Conservation (phyloP, 495 filamentous ascomycete species). For the Xylaria scruposa region DNA sequence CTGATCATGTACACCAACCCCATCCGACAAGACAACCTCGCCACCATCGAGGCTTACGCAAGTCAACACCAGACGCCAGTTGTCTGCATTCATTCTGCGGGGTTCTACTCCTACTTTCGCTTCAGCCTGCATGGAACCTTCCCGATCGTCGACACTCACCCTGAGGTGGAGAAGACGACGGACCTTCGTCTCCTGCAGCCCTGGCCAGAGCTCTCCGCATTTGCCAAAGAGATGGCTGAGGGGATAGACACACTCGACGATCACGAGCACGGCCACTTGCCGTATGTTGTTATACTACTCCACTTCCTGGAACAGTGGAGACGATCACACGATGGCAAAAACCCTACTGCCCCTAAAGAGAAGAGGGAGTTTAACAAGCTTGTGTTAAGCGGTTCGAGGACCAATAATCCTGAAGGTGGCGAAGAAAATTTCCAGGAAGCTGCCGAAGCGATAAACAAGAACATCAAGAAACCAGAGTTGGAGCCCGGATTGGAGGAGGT, state of each 20-base stretch:
- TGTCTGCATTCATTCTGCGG: slow-evolving; percentile 83
- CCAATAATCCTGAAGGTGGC: slow-evolving; percentile 79
- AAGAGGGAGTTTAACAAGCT: slow-evolving; percentile 81
- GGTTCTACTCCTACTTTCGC: slow-evolving; percentile 87
- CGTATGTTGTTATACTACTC: slow-evolving; percentile 83
- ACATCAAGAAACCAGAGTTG: slow-evolving; percentile 65
- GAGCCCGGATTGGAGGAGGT: slow-evolving; percentile 75
- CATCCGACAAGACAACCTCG: slow-evolving; percentile 63
- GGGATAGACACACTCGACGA: slow-evolving; percentile 73
- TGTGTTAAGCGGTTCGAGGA: slow-evolving; percentile 70
- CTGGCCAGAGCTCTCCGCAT: slow-evolving; percentile 80
- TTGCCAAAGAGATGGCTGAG: slow-evolving; percentile 66
- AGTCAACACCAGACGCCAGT: slow-evolving; percentile 71
- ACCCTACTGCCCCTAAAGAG: slow-evolving; percentile 79
- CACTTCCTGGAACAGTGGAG: slow-evolving; percentile 90
- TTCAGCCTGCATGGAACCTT: slow-evolving; percentile 77
- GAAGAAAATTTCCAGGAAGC: slow-evolving; percentile 99
- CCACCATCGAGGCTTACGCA: slow-evolving; percentile 63
- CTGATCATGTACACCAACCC: slow-evolving; percentile 79
- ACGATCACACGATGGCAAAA: slow-evolving; percentile 67
- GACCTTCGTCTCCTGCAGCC: slow-evolving; percentile 87
- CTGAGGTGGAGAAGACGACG: slow-evolving; percentile 81
- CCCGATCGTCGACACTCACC: slow-evolving; percentile 96
- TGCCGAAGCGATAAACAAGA: slow-evolving; percentile 83
- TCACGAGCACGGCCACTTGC: slow-evolving; percentile 91